Conservation (phyloP, 345 rosid species). For the Hibiscus tridactylites region DNA sequence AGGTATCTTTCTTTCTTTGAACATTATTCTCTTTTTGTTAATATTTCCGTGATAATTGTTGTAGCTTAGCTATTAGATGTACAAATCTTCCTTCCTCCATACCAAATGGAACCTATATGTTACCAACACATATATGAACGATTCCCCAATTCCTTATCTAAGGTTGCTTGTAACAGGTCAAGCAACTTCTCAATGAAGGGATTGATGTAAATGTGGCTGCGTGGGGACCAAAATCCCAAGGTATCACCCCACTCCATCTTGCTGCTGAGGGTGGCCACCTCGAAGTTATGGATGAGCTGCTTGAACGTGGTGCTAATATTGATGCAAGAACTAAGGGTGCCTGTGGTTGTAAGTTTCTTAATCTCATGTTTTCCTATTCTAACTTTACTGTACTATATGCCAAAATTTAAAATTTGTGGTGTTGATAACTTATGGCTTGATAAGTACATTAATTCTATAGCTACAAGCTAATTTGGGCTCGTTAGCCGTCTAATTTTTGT, state of each 20-base stretch:
- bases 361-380: background rate
- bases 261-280: conserved; percentile 96
- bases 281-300: conserved; percentile 83
- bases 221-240: conserved; percentile 88
- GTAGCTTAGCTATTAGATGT: no score
- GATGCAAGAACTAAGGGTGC: conserved; percentile 94
- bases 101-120: background rate
- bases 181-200: conserved; percentile 68
- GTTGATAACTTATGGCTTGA: background rate
- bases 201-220: conserved; percentile 76
- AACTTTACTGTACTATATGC: background rate
- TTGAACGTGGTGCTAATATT: conserved; percentile 87
- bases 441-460: background rate
- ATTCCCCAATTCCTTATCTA: conserved; percentile 1
- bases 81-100: no score
- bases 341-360: conserved; percentile 61
- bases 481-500: background rate
- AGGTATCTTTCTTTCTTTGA: conserved; percentile 19
- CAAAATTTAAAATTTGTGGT: background rate
- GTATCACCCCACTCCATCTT: conserved; percentile 88
- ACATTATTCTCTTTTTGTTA: background rate
- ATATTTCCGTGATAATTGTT: background rate
- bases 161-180: conserved; percentile 36
- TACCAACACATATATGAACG: background rate
- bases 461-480: background rate